These are phyloP conservation scores for Striga hermonthica DNA, from an alignment of 305 asterid genomes.

Conservation along the genomic window DNA sequence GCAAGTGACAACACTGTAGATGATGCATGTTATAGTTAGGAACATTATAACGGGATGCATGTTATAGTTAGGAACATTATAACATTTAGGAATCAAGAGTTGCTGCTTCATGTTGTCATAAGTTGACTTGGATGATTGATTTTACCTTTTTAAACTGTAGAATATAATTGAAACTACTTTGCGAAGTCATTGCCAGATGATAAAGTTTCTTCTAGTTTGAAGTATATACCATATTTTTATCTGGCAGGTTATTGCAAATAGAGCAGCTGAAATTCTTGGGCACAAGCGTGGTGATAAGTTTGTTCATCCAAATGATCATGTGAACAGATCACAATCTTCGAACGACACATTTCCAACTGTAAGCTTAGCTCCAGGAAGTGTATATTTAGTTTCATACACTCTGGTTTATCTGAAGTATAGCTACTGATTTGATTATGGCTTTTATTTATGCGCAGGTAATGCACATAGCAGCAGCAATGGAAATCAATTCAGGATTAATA, in stretches of 20 bases:
- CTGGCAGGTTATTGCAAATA: slow-evolving; percentile 85
- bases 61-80: neutral
- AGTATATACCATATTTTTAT: neutral
- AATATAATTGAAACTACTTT: neutral
- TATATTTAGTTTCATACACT: slow-evolving; percentile 13
- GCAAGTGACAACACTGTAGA: neutral
- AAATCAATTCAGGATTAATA: slow-evolving; percentile 69
- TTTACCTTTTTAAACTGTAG: neutral
- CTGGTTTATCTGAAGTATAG: slow-evolving; percentile 3
- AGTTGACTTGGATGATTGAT: neutral
- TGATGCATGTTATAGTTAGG: neutral
- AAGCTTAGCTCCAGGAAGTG: slow-evolving; percentile 37
- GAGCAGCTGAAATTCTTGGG: slow-evolving; percentile 96
- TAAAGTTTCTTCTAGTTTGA: neutral
- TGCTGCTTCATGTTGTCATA: slow-evolving; percentile 6
- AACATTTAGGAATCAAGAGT: slow-evolving; percentile 22
- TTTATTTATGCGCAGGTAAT: slow-evolving; percentile 57
- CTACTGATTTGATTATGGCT: slow-evolving; percentile 29
- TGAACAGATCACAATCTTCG: slow-evolving; percentile 93
- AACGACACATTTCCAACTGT: slow-evolving; percentile 98
- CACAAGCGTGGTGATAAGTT: slow-evolving; percentile 77
- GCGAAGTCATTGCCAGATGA: neutral
- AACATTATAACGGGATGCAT: slow-evolving; percentile 19
- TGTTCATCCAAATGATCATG: slow-evolving; percentile 96
- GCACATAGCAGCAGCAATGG: slow-evolving; percentile 97